These are phyloP conservation scores for Yamadazyma kanchanaburiensis DNA, from an alignment of 1,139 yeast species.

Conservation along the genomic window DNA sequence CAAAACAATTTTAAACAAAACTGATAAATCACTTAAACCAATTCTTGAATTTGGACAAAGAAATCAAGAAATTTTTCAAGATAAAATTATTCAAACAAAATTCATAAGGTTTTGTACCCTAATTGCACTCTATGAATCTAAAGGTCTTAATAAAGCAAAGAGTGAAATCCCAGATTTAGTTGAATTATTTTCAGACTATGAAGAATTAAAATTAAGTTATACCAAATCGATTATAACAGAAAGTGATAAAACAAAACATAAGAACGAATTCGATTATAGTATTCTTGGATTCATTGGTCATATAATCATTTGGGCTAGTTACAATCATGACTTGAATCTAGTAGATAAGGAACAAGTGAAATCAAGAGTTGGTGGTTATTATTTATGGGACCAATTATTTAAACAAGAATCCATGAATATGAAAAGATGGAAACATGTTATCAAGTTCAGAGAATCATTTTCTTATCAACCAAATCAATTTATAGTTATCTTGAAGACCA, in stretches of 20 bases:
- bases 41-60: conserved; percentile 22
- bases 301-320: conserved; percentile 38
- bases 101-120: conserved; percentile 33
- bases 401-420: conserved; percentile 37
- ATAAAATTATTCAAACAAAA: conserved; percentile 8
- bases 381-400: conserved; percentile 42
- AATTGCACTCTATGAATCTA: conserved; percentile 39
- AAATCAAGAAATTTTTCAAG: conserved; percentile 24
- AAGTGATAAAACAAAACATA: conserved; percentile 32
- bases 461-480: conserved; percentile 44
- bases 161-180: conserved; percentile 25
- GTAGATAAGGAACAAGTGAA: conserved; percentile 14
- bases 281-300: conserved; percentile 40
- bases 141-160: conserved; percentile 31
- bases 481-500: conserved; percentile 29
- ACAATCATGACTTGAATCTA: conserved; percentile 14
- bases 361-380: conserved; percentile 37
- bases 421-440: conserved; percentile 46
- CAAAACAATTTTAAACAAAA: conserved; percentile 30
- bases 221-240: conserved; percentile 37
- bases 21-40: conserved; percentile 9
- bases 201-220: conserved; percentile 32
- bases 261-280: conserved; percentile 38
- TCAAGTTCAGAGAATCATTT: conserved; percentile 37
- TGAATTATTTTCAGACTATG: conserved; percentile 29